Conservation (phyloP, 202 grass and related monocot species). For the Setaria viridis region DNA sequence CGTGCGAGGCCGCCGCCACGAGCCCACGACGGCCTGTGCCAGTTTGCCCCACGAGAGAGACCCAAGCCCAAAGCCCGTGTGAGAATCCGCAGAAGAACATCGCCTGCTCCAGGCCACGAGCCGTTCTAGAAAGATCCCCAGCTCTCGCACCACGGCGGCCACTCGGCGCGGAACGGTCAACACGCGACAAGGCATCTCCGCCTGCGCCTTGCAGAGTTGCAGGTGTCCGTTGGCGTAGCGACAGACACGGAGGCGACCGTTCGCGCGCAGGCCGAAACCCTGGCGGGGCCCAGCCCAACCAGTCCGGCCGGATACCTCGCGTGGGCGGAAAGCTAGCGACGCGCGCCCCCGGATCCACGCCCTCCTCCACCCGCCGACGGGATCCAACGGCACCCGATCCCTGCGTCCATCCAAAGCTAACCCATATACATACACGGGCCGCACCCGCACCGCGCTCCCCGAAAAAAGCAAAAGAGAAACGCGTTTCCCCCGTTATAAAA, state of each 20-base stretch:
- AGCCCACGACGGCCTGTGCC: too few species aligned
- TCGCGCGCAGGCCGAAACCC: not conserved
- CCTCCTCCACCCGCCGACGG: not conserved
- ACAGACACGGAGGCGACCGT: not conserved
- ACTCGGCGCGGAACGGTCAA: slow-evolving; percentile 16
- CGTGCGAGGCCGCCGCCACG: too few species aligned
- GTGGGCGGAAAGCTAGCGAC: slow-evolving; percentile 33
- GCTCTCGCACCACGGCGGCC: not conserved
- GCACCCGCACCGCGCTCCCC: too few species aligned
- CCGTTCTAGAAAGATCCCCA: not conserved
- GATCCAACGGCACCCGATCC: slow-evolving; percentile 53
- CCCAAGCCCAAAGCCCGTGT: too few species aligned
- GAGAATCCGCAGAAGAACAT: not conserved
- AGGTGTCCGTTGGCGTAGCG: slow-evolving; percentile 41
- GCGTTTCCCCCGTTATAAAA: not conserved
- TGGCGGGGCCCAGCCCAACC: not conserved
- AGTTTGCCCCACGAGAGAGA: too few species aligned
- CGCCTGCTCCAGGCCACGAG: not conserved
- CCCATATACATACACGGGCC: not conserved
- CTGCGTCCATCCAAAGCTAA: slow-evolving; percentile 57
- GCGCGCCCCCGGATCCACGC: not conserved
- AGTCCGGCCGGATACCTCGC: not conserved
- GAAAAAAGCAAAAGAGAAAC: not conserved
- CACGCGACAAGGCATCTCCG: not conserved
- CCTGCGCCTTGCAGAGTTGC: not conserved